phyloP scores from a whole-genome alignment of 495 filamentous ascomycete genomes.

The Annulohypoxylon stygium region DNA sequence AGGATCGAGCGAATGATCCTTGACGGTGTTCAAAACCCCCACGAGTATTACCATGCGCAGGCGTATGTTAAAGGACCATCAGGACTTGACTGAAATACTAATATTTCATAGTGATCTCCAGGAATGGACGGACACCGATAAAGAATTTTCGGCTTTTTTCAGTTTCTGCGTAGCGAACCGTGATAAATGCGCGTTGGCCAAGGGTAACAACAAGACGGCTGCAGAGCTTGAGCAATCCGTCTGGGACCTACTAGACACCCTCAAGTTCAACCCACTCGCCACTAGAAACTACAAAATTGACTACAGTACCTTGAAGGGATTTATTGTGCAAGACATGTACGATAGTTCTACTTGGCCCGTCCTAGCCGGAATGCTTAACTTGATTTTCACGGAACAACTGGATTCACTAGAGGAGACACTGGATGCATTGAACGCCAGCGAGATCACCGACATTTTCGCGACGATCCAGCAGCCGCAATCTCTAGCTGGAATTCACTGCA shows the following conservation, averaged over 20 bases:
- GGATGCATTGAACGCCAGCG: not conserved
- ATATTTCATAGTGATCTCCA: conserved; percentile 37
- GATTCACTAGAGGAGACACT: conserved; percentile 1
- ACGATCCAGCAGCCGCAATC: conserved; percentile 1
- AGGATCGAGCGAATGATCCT: conserved; percentile 58
- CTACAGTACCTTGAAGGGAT: conserved; percentile 38
- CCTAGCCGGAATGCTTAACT: conserved; percentile 41
- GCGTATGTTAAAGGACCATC: conserved; percentile 9
- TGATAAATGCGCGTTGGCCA: conserved; percentile 50
- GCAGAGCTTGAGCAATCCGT: conserved; percentile 51
- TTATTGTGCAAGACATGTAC: conserved; percentile 48
- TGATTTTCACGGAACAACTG: conserved; percentile 39
- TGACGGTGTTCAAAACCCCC: conserved; percentile 58
- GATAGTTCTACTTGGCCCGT: conserved; percentile 42
- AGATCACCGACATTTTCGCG: conserved; percentile 6
- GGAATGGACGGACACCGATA: conserved; percentile 52
- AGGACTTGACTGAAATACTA: not conserved
- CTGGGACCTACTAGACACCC: conserved; percentile 46
- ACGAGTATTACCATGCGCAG: conserved; percentile 56
- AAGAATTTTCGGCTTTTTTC: conserved; percentile 52
- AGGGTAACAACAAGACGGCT: conserved; percentile 49
- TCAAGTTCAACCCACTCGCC: conserved; percentile 50
- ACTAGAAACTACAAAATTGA: conserved; percentile 45
- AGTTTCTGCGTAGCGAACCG: conserved; percentile 48
- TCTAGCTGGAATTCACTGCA: conserved; percentile 46